A percentile compares a stretch with the other conserved stretches of the same genome.
Conservation (phyloP, 164 flowering plant species). For the Stephania japonica region DNA sequence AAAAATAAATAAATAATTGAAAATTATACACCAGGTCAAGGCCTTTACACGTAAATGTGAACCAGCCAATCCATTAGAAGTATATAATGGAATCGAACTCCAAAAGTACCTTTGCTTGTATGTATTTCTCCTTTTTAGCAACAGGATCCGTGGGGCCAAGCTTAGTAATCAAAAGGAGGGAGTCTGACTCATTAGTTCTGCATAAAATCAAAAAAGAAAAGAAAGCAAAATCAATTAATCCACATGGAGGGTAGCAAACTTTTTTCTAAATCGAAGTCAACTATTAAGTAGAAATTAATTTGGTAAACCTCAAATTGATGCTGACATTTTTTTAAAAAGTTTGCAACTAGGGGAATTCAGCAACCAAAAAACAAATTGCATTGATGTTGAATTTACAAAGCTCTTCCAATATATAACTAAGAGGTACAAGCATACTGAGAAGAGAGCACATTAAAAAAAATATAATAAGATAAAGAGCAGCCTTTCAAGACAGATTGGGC, state of each 20-base stretch:
- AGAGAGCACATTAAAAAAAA: background rate
- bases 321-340: background rate
- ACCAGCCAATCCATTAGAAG: background rate
- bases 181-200: constrained; percentile 37
- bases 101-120: constrained; percentile 35
- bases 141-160: constrained; percentile 52
- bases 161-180: constrained; percentile 32
- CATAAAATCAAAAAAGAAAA: constrained; percentile 13
- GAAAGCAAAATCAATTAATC: background rate
- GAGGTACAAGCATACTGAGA: background rate
- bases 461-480: background rate
- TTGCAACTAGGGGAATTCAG: background rate
- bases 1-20: background rate
- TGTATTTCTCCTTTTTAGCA: constrained; percentile 32
- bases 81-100: background rate
- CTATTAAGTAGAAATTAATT: background rate
- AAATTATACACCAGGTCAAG: background rate
- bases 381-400: background rate
- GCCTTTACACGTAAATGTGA: background rate
- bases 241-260: background rate
- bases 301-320: background rate
- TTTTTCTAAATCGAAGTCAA: background rate
- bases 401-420: background rate
- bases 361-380: no score
- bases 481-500: background rate